These are phyloP conservation scores for Stellera chamaejasme DNA, from an alignment of 345 rosid genomes.

Conservation along the genomic window DNA sequence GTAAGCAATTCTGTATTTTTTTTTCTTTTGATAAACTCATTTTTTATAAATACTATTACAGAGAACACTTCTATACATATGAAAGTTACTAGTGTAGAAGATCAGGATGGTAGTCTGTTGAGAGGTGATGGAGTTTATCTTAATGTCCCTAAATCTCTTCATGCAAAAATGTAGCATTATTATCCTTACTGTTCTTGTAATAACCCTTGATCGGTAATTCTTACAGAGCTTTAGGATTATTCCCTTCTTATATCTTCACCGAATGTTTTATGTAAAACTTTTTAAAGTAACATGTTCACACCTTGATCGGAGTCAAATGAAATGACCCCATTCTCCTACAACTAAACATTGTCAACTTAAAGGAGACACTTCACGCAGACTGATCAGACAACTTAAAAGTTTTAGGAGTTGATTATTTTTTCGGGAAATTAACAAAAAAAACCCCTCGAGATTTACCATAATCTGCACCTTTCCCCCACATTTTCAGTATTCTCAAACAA, in stretches of 20 bases:
- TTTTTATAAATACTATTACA: conserved; percentile 15
- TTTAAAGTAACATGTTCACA: no score
- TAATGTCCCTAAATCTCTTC: conserved; percentile 19
- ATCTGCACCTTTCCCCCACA: no score
- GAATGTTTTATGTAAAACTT: no score
- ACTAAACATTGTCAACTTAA: no score
- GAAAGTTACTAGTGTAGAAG: conserved; percentile 17
- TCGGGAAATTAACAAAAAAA: no score
- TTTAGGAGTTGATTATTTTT: not conserved
- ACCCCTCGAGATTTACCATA: no score
- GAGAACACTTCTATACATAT: conserved; percentile 27
- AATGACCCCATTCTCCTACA: no score
- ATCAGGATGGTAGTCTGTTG: conserved; percentile 28
- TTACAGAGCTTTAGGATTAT: no score
- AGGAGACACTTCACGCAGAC: no score
- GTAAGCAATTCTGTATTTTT: conserved; percentile 21
- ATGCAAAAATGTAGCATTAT: conserved; percentile 21
- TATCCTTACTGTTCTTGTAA: conserved; percentile 30
- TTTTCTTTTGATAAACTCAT: not conserved
- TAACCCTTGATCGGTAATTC: conserved; percentile 5
- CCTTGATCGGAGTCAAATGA: no score
- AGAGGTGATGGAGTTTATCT: conserved; percentile 23
- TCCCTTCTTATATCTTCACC: no score
- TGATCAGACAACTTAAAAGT: not conserved
- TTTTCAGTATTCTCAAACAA: no score